Base-by-base conservation (phyloP, 2,329 filamentous ascomycete genomes). In the Chaetomium olivaceum region DNA sequence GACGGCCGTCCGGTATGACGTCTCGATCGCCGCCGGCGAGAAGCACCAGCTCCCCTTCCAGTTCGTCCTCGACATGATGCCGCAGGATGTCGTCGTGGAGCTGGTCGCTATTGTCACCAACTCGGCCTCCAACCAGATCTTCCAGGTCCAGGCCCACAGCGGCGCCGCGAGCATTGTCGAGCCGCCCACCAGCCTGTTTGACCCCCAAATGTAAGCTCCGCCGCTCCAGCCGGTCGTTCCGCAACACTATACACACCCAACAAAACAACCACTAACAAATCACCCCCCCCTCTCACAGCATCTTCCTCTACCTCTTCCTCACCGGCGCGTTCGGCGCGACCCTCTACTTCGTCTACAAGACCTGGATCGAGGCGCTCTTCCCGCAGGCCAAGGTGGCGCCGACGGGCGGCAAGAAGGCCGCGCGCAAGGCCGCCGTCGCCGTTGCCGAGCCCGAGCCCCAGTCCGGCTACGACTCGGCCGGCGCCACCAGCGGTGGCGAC, bases 281-380 rank as follows among this genome's bases (percentile, higher is more conserved):
- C 36, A 3, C 2, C 21, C 64, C 52, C 54, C 2, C 21, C 64
- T 51, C 54, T 54, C 6, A 4, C 5, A 98, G 95, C 77, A 92
- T 98, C 81, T 99, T 99, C 88, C 88, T 99, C 69, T 98, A 98
- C 84, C 84, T 97, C 77, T 89, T 98, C 83, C 90, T 99, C 73
- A 83, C 89, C 62, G 89, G 85, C 68, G 86, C 85, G 69, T 96
- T 96, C 77, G 87, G 81, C 70, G 93, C 91, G 68, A 92, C 89
- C 62, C 87, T 90, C 77, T 97, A 94, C 87, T 97, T 97, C 80
- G 92, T 97, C 81, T 99, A 99, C 87, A 95, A 90, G 83, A 96
- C 94, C 75, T 98, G 94, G 93, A 91, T 99, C 80, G 91, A 93
- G 74, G 89, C 93, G 16, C 91, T 99, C 76, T 97, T 98, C 85